phyloP scores from a whole-genome alignment of 2,329 filamentous ascomycete genomes.

The Botrytis medusae region DNA sequence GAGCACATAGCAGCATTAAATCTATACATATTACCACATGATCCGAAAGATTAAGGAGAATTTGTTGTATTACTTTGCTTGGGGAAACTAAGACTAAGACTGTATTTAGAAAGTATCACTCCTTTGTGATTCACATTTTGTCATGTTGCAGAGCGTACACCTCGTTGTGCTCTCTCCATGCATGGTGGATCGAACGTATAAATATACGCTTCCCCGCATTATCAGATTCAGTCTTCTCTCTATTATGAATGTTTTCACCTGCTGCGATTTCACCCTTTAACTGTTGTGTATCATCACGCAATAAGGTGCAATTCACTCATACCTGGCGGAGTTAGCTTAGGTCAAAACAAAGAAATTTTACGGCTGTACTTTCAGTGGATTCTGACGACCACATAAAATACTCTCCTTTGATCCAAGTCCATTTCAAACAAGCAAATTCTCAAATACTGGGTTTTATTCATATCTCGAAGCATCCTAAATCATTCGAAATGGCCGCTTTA shows the following conservation, averaged over 20 bases:
- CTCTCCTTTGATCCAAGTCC: not conserved
- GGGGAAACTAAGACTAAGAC: not conserved
- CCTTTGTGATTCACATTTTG: conserved; percentile 4
- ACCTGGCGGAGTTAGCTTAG: not conserved
- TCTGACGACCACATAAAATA: not conserved
- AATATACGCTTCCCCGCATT: conserved; percentile 13
- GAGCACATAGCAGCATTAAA: not conserved
- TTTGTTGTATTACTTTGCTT: conserved; percentile 7
- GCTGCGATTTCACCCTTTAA: not conserved
- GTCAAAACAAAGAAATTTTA: not conserved
- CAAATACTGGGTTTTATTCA: not conserved
- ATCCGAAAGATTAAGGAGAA: conserved; percentile 1
- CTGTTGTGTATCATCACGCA: conserved; percentile 7
- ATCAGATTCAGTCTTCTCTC: not conserved
- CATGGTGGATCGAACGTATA: conserved; percentile 2
- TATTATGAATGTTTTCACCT: not conserved
- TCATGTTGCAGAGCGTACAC: conserved; percentile 9
- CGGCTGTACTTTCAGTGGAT: not conserved
- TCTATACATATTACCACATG: conserved; percentile 11
- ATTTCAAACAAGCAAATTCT: not conserved
- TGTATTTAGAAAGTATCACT: not conserved
- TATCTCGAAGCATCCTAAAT: not conserved
- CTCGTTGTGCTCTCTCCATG: not conserved
- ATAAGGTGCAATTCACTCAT: conserved; percentile 17
- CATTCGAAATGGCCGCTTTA: conserved; percentile 31